phyloP scores from a whole-genome alignment of 2,329 filamentous ascomycete genomes.

The Talaromyces sp. region DNA sequence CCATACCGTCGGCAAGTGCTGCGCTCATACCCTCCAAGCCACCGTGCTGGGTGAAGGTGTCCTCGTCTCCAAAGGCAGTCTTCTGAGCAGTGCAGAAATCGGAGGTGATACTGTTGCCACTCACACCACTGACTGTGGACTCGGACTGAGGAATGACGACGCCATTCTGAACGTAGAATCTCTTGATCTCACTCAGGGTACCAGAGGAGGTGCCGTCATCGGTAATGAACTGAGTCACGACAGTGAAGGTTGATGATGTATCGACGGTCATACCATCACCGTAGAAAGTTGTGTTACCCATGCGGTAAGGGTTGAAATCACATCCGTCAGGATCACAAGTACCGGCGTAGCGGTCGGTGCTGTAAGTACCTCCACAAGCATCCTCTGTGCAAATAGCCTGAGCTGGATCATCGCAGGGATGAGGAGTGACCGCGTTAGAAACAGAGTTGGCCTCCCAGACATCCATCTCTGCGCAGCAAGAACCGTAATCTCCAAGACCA shows the following conservation, averaged over 20 bases:
- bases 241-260: constrained; percentile 62
- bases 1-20: constrained; percentile 62
- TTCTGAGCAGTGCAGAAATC: constrained; percentile 62
- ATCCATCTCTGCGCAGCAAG: constrained; percentile 71
- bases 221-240: constrained; percentile 69
- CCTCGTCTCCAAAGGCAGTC: constrained; percentile 57
- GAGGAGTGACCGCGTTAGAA: constrained; percentile 67
- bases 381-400: constrained; percentile 57
- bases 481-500: constrained; percentile 57
- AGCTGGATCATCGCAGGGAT: constrained; percentile 60
- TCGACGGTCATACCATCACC: constrained; percentile 62
- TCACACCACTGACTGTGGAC: constrained; percentile 50
- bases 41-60: constrained; percentile 58
- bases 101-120: constrained; percentile 59
- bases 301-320: constrained; percentile 70
- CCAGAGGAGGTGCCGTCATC: constrained; percentile 54
- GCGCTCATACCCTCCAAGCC: constrained; percentile 59
- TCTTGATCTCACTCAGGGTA: constrained; percentile 62
- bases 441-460: constrained; percentile 72
- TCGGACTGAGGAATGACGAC: constrained; percentile 60
- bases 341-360: constrained; percentile 60
- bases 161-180: constrained; percentile 68
- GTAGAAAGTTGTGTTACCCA: constrained; percentile 66
- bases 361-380: constrained; percentile 57
- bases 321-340: constrained; percentile 71